Evolutionary conservation across 2,329 filamentous ascomycete genomes (phyloP).

Genomic region (Juglanconis oblonga): DNA sequence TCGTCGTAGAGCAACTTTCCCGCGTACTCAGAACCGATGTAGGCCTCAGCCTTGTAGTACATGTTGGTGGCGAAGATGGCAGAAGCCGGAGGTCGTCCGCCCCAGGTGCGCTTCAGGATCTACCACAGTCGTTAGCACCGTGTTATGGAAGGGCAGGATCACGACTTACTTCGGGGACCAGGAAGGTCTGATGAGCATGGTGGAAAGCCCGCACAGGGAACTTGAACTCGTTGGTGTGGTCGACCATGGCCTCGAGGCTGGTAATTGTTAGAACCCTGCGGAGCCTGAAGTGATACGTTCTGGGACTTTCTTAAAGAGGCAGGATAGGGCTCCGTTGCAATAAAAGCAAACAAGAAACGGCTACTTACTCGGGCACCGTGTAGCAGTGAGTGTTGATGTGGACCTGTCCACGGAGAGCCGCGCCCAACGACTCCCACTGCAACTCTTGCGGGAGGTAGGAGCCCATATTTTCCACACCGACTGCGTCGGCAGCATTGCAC

Average conservation of each 20-base stretch:
- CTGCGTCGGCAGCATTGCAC: constrained; percentile 54
- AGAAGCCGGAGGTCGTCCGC: constrained; percentile 50
- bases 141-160: background rate
- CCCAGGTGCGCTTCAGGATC: constrained; percentile 56
- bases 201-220: constrained; percentile 67
- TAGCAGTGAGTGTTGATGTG: constrained; percentile 72
- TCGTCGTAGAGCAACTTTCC: constrained; percentile 65
- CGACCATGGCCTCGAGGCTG: constrained; percentile 50
- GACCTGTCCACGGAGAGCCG: constrained; percentile 64
- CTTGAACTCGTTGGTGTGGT: constrained; percentile 70
- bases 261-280: too few relatives aligned
- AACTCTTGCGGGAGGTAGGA: constrained; percentile 61
- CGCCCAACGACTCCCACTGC: constrained; percentile 60
- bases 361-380: constrained; percentile 53
- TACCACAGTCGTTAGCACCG: constrained; percentile 17
- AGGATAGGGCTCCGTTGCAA: background rate
- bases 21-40: constrained; percentile 62
- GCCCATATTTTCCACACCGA: constrained; percentile 49
- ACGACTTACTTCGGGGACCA: constrained; percentile 57
- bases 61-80: constrained; percentile 71
- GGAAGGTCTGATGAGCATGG: constrained; percentile 65
- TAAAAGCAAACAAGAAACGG: background rate
- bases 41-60: constrained; percentile 69
- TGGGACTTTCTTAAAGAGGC: too few relatives aligned
- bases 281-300: too few relatives aligned